Evolutionary conservation across 2,329 filamentous ascomycete genomes (phyloP), one percentile per base, ranked within the genome.

Genomic region (Alternaria ethzedia): DNA sequence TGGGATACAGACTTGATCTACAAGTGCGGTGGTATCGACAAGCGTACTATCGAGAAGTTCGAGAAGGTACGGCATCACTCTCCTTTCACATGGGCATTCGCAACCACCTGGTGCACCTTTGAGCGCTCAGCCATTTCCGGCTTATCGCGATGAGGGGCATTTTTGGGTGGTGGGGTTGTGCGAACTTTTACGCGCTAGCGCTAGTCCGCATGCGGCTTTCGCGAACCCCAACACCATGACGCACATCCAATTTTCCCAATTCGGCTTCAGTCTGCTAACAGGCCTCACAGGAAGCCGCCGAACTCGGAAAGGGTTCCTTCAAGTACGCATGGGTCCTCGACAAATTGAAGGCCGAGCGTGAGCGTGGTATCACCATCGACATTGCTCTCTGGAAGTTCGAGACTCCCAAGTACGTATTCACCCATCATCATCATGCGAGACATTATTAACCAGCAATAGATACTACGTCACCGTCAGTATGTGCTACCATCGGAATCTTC

Each of bases 21-120:
- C 94, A 95, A 99, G 92, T 98, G 96, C 89, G 96, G 96, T 91
- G 96, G 96, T 93, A 99, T 98, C 83, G 96, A 99, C 93, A 94
- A 95, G 90, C 95, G 96, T 94, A 98, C 95, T 86, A 99, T 99
- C 84, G 96, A 99, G 92, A 99, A 99, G 92, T 99, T 99, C 91
- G 96, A 99, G 94, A 99, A 99, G 93, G 94, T 96, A 86, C 83
- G 89, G 28, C 55, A 64, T 67, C 61, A 61, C 67, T 70, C 69
- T 66, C 68, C 54, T 70, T 73, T 67, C 52, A 63, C 28, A 46
- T n/a, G 60, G 45, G 52, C 17, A 13, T 46, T 20, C 17, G 59
- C 60, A 45, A 61, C 66, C 61, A 61, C 57, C 57, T 60, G 68
- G 65, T 66, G 67, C 64, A 64, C 60, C 68, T 66, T 57, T 66